phyloP scores from a whole-genome alignment of 2,329 filamentous ascomycete genomes.

The Rutstroemia sp. region DNA sequence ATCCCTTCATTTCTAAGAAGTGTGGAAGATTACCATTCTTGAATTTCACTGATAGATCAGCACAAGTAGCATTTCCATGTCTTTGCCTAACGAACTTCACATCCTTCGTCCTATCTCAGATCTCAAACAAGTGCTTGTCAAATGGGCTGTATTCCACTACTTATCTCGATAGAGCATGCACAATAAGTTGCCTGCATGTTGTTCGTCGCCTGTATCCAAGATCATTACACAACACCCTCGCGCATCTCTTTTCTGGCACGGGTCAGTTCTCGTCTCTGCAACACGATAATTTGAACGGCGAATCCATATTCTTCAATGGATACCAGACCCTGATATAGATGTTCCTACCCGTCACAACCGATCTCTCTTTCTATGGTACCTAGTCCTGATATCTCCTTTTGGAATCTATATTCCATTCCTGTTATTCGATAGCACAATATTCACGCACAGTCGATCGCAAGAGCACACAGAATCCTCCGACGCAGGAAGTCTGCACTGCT shows the following conservation, averaged over 20 bases:
- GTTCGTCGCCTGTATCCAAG: not conserved
- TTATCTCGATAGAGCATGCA: not conserved
- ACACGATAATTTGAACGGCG: conserved; percentile 11
- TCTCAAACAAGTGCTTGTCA: too few relatives aligned
- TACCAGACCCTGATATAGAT: conserved; percentile 3
- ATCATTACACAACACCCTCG: not conserved
- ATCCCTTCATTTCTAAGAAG: too few relatives aligned
- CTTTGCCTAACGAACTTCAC: not conserved
- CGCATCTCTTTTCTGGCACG: not conserved
- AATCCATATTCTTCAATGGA: conserved; percentile 2
- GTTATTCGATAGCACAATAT: too few relatives aligned
- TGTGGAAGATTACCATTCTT: too few relatives aligned
- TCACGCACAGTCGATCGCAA: too few relatives aligned
- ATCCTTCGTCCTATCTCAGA: not conserved
- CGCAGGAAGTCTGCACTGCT: not conserved
- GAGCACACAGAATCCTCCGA: not conserved
- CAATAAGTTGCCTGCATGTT: not conserved
- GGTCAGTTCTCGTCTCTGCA: conserved; percentile 8
- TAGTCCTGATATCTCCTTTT: not conserved
- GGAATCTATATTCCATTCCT: not conserved
- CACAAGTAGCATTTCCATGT: too few relatives aligned
- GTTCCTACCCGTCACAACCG: not conserved
- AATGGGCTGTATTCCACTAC: too few relatives aligned
- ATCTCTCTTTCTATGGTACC: not conserved
- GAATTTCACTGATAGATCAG: too few relatives aligned